Evolutionary conservation across 768 basidiomycete species (phyloP).

Genomic region (Mycena floridula): DNA sequence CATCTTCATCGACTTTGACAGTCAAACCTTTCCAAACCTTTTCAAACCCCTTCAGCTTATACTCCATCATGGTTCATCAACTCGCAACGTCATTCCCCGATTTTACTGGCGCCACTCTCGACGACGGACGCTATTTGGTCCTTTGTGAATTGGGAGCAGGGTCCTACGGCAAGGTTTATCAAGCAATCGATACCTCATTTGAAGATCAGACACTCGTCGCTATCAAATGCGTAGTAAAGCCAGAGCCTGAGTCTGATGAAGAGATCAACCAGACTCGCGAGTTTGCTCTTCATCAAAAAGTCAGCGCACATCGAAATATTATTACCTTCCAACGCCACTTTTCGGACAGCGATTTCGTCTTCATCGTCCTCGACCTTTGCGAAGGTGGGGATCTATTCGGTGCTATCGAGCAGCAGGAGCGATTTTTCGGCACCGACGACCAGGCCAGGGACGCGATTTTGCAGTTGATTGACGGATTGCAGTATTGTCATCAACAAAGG

Average conservation of each 20-base stretch:
- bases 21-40: too few species aligned
- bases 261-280: slow-evolving; percentile 63
- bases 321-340: slow-evolving; percentile 63
- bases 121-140: slow-evolving; percentile 55
- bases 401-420: slow-evolving; percentile 49
- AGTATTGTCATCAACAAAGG: slow-evolving; percentile 61
- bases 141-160: slow-evolving; percentile 62
- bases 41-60: too few species aligned
- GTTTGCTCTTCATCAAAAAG: slow-evolving; percentile 47
- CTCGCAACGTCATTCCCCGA: too few species aligned
- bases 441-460: slow-evolving; percentile 65
- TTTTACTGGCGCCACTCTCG: slow-evolving; percentile 44
- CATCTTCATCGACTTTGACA: too few species aligned
- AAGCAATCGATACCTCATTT: slow-evolving; percentile 49
- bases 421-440: slow-evolving; percentile 43
- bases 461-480: slow-evolving; percentile 74
- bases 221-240: slow-evolving; percentile 69
- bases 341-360: slow-evolving; percentile 54
- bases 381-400: slow-evolving; percentile 73
- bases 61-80: too few species aligned
- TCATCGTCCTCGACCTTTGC: too few species aligned
- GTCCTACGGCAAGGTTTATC: slow-evolving; percentile 74
- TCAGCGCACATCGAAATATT: slow-evolving; percentile 55
- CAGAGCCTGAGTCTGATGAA: slow-evolving; percentile 45
- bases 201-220: slow-evolving; percentile 43